Base-by-base conservation (phyloP, 148 eudicot genomes). In the Talinum fruticosum region DNA sequence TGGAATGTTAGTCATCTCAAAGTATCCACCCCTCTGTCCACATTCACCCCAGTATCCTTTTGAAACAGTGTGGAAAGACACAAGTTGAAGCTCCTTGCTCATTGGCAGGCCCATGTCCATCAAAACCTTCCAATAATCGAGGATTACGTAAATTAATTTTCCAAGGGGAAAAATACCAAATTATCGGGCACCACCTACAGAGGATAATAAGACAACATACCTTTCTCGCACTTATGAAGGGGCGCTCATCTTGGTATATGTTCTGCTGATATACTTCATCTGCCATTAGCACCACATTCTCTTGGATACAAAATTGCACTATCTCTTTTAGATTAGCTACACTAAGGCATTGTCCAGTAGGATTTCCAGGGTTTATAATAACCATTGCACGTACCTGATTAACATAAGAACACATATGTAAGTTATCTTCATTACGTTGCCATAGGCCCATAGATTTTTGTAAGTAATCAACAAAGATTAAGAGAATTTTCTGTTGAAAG, bases 211-310 rank as follows among this genome's bases (percentile, higher is more conserved):
- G 1, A 66, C 15, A 47, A 33, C 76, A 70, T 84, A 95, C 99
- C 99, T 96, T 96, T 82, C 88, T 89, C 64, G 99, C 84, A 79
- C 99, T 96, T 38, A 93, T 57, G 80, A 96, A 96, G 53, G 98
- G 99, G 37, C 99, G 97, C 83, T 93, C 95, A 75, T 96, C 98
- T 85, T 96, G 99, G 93, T 96, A 96, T 83, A 96, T 83, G 69
- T 96, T 96, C 71, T 91, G 97, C 83, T 96, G 99, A 85, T 96
- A 96, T 72, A 96, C 99, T 87, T 96, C 99, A 86, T 96, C 99
- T 21, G 92, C 99, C 72, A 96, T 83, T 82, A 96, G 83, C 66
- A 86, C 97, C 83, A 96, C 79, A n/a, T 86, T 89, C 82, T 96
- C 87, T 81, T 82, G 88, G 83, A 83, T 75, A 79, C 99, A 96